Evolutionary conservation across 371 early-diverging fungal genomes (phyloP).

Genomic region (Aphelidium insulamus): DNA sequence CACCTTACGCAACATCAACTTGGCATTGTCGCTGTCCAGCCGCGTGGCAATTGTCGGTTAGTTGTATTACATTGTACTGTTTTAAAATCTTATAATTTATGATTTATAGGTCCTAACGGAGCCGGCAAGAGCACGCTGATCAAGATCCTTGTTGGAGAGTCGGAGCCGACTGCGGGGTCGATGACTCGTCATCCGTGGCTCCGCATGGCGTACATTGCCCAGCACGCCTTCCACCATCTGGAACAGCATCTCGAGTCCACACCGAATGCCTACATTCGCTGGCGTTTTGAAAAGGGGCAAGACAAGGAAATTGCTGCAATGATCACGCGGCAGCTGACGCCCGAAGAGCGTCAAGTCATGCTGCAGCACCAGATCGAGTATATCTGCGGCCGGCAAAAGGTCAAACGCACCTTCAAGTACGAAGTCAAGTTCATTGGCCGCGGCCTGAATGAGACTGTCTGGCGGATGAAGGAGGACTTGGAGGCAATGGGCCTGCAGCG

Average conservation of each 20-base stretch:
- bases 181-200: slow-evolving; percentile 49
- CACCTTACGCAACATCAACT: slow-evolving; percentile 25
- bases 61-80: no score
- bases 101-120: slow-evolving; percentile 42
- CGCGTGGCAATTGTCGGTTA: slow-evolving; percentile 44
- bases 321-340: slow-evolving; percentile 28
- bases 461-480: slow-evolving; percentile 44
- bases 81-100: neutral
- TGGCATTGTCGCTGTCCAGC: slow-evolving; percentile 37
- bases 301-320: slow-evolving; percentile 38
- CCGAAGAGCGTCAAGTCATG: slow-evolving; percentile 37
- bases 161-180: slow-evolving; percentile 31
- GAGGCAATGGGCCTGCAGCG: slow-evolving; percentile 41
- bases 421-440: slow-evolving; percentile 34
- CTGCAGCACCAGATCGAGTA: slow-evolving; percentile 30
- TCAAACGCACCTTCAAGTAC: slow-evolving; percentile 41
- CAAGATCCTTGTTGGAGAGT: slow-evolving; percentile 61
- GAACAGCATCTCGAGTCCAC: slow-evolving; percentile 39
- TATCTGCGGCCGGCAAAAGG: slow-evolving; percentile 37
- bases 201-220: slow-evolving; percentile 52
- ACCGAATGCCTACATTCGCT: slow-evolving; percentile 40
- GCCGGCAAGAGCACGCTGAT: slow-evolving; percentile 57
- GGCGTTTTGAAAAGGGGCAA: slow-evolving; percentile 43
- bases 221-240: slow-evolving; percentile 55
- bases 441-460: slow-evolving; percentile 34